phyloP scores from a whole-genome alignment of 164 flowering plant genomes.

The Stephania japonica region DNA sequence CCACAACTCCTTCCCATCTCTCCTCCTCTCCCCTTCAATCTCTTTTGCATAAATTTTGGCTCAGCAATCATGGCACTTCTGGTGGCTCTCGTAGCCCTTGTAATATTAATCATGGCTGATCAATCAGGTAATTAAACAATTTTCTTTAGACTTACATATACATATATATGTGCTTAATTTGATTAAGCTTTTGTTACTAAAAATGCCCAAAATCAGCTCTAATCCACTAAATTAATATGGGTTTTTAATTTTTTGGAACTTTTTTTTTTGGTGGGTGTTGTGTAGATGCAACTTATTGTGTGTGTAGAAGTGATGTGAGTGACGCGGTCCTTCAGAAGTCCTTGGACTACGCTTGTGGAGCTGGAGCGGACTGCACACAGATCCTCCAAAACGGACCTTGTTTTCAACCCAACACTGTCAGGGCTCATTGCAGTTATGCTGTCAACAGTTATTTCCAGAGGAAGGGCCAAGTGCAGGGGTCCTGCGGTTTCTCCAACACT shows the following conservation, averaged over 20 bases:
- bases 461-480: constrained; percentile 41
- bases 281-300: neutral
- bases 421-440: constrained; percentile 80
- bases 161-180: too few species aligned
- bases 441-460: constrained; percentile 82
- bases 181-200: too few species aligned
- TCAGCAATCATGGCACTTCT: neutral
- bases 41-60: neutral
- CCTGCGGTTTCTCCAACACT: constrained; percentile 73
- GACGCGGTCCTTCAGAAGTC: neutral
- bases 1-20: neutral
- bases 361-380: constrained; percentile 72
- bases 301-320: neutral
- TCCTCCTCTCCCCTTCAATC: neutral
- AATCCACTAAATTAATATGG: neutral
- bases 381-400: constrained; percentile 66
- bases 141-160: neutral
- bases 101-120: neutral
- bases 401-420: constrained; percentile 52
- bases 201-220: neutral
- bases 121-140: neutral
- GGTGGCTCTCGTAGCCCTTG: neutral
- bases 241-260: neutral
- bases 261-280: neutral
- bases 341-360: constrained; percentile 80